These are phyloP conservation scores for Helicosporidium sp. DNA, from an alignment of 139 green algal genomes.

Conservation along the genomic window DNA sequence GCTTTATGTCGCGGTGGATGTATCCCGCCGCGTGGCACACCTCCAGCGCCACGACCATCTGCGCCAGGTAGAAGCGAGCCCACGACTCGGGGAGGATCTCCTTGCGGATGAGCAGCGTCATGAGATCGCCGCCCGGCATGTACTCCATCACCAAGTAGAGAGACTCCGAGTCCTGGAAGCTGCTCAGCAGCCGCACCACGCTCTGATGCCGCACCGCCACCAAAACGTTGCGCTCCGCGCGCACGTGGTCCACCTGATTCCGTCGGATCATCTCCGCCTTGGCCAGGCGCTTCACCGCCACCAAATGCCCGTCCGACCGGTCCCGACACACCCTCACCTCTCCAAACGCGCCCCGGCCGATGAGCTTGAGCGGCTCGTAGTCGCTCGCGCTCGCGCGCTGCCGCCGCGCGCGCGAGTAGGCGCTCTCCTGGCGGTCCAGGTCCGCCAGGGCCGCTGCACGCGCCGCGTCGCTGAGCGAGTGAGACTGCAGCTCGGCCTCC, in stretches of 20 bases:
- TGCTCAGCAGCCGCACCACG: slow-evolving; percentile 85
- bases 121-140: slow-evolving; percentile 85
- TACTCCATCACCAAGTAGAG: slow-evolving; percentile 99
- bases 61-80: slow-evolving; percentile 17
- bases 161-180: slow-evolving; percentile 82
- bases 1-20: slow-evolving; percentile 96
- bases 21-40: slow-evolving; percentile 71
- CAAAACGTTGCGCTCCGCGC: slow-evolving; percentile 83
- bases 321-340: slow-evolving; percentile 72
- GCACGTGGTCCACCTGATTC: slow-evolving; percentile 88
- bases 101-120: slow-evolving; percentile 95
- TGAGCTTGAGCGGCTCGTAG: slow-evolving; percentile 89
- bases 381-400: slow-evolving; percentile 63
- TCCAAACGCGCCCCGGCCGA: slow-evolving; percentile 86
- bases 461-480: slow-evolving; percentile 34
- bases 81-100: slow-evolving; percentile 73
- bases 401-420: slow-evolving; percentile 66
- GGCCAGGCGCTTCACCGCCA: slow-evolving; percentile 93
- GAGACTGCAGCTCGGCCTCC: slow-evolving; percentile 40
- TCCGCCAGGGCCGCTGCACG: slow-evolving; percentile 28
- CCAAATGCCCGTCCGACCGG: slow-evolving; percentile 52
- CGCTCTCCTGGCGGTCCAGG: slow-evolving; percentile 45
- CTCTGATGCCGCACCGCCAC: slow-evolving; percentile 60
- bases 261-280: slow-evolving; percentile 89
- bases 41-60: slow-evolving; percentile 63